phyloP scores from a whole-genome alignment of 768 basidiomycete species.

The Mycena pura region DNA sequence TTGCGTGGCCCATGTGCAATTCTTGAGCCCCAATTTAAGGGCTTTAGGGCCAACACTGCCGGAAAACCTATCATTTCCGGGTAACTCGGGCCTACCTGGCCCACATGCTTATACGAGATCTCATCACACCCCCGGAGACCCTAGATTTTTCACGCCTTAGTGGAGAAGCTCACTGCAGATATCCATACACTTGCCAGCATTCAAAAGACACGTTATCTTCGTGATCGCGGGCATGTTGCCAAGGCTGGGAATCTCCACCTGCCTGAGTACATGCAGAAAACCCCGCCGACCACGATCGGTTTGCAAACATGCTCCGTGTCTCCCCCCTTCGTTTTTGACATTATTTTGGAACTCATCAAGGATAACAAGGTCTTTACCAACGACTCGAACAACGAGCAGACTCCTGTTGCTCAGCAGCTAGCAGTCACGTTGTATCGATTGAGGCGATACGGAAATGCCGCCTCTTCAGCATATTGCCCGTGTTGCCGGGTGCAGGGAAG shows the following conservation, averaged over 20 bases:
- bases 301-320: constrained; percentile 33
- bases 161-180: not conserved
- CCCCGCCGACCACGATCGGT: constrained; percentile 28
- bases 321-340: constrained; percentile 35
- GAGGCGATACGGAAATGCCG: constrained; percentile 39
- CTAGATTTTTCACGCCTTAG: not conserved
- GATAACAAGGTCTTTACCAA: constrained; percentile 36
- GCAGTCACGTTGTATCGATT: constrained; percentile 37
- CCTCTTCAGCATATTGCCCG: constrained; percentile 38
- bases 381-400: constrained; percentile 35
- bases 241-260: constrained; percentile 33
- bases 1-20: too few relatives aligned
- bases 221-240: constrained; percentile 15
- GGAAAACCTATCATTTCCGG: not conserved
- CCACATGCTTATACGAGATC: not conserved
- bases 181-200: not conserved
- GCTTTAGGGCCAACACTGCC: too few relatives aligned
- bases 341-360: constrained; percentile 36
- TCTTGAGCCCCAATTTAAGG: too few relatives aligned
- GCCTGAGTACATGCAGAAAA: constrained; percentile 35
- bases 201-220: constrained; percentile 19
- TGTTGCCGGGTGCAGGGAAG: constrained; percentile 34
- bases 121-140: not conserved
- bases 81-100: not conserved
- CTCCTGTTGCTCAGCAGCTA: constrained; percentile 37